phyloP scores from a whole-genome alignment of 441 rosid species.

The Eugenia klotzschiana region DNA sequence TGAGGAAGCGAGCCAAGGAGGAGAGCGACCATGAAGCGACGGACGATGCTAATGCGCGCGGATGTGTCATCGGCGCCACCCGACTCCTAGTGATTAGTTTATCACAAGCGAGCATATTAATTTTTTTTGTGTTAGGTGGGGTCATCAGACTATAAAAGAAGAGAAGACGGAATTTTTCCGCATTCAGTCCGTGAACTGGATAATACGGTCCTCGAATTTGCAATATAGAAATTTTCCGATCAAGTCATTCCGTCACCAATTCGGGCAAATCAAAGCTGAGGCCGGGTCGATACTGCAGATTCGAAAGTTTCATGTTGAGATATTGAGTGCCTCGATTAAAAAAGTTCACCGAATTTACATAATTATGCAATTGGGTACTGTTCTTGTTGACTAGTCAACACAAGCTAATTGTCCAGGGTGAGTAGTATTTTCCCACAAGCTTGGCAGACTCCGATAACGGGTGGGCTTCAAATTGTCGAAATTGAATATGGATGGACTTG shows the following conservation, averaged over 20 bases:
- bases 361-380: neutral
- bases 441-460: neutral
- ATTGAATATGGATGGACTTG: neutral
- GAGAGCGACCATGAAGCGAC: neutral
- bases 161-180: neutral
- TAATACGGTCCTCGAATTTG: neutral
- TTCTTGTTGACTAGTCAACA: neutral
- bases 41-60: neutral
- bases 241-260: neutral
- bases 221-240: neutral
- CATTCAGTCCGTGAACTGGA: neutral
- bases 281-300: neutral
- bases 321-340: neutral
- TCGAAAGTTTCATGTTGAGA: neutral
- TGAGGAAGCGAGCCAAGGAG: neutral
- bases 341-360: rapidly evolving
- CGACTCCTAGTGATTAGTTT: neutral
- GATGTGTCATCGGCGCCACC: neutral
- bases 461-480: neutral
- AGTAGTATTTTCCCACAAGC: neutral
- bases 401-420: rapidly evolving
- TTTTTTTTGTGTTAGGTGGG: neutral
- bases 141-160: neutral
- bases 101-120: neutral
- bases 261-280: neutral